phyloP scores from a whole-genome alignment of 495 filamentous ascomycete genomes.

The Astrothelium macrocarpum region DNA sequence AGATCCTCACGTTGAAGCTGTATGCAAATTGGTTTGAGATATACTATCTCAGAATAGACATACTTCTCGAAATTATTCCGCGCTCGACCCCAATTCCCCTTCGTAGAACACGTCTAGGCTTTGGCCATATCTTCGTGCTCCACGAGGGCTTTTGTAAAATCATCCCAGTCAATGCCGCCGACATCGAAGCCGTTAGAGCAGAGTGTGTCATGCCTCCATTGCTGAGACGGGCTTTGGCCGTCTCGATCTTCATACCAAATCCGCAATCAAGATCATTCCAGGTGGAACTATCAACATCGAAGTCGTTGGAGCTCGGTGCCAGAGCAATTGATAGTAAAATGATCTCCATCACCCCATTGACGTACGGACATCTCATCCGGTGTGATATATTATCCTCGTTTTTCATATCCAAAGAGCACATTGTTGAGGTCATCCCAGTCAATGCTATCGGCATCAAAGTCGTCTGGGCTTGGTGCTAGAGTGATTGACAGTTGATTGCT shows the following conservation, averaged over 20 bases:
- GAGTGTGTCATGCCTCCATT: not conserved
- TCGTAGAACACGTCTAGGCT: not conserved
- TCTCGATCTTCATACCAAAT: too few species aligned
- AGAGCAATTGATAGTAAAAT: not conserved
- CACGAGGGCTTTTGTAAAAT: not conserved
- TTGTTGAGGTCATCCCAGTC: not conserved
- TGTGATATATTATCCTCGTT: too few species aligned
- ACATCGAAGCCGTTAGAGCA: not conserved
- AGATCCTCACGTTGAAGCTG: not conserved
- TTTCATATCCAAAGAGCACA: not conserved
- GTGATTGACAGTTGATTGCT: conserved; percentile 6
- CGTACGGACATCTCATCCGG: too few species aligned
- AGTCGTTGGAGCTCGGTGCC: not conserved
- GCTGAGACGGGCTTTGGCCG: not conserved
- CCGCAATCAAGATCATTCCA: too few species aligned
- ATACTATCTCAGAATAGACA: too few species aligned
- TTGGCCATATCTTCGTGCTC: conserved; percentile 3
- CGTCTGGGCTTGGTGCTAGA: not conserved
- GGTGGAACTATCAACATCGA: too few species aligned
- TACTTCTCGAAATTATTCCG: too few species aligned
- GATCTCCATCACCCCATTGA: not conserved
- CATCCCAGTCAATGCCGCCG: not conserved
- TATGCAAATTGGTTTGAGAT: too few species aligned
- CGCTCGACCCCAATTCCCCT: too few species aligned
- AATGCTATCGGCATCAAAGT: not conserved